Conservation (phyloP, 345 rosid species). For the Barbarea vulgaris region DNA sequence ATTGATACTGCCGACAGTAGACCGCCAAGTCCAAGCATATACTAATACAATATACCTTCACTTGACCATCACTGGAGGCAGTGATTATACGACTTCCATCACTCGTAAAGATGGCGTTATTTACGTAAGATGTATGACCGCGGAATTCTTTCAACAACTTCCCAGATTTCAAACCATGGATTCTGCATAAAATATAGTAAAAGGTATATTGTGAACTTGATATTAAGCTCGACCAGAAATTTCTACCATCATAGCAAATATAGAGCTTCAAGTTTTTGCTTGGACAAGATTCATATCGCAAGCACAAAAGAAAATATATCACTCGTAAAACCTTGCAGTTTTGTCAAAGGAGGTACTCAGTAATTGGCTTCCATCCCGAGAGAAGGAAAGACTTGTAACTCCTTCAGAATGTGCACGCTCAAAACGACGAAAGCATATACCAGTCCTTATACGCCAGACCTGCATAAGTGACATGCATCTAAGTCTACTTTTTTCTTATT, state of each 20-base stretch:
- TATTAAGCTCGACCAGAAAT: background rate
- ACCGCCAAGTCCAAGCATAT: background rate
- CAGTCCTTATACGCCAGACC: slow-evolving; percentile 98
- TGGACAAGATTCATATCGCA: background rate
- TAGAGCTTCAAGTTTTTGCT: slow-evolving; percentile 5
- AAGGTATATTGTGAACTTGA: background rate
- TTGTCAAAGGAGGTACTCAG: slow-evolving; percentile 92
- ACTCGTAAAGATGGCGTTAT: slow-evolving; percentile 88
- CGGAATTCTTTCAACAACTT: slow-evolving; percentile 94
- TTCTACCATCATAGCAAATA: background rate
- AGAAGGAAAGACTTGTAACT: slow-evolving; percentile 86
- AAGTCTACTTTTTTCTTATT: slow-evolving; percentile 14
- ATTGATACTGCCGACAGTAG: background rate
- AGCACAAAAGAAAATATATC: slow-evolving; percentile 7
- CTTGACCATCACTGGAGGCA: slow-evolving; percentile 82
- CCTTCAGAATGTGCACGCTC: slow-evolving; percentile 97
- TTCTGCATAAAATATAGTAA: slow-evolving; percentile 50
- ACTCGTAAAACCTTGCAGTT: slow-evolving; percentile 70
- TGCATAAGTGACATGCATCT: slow-evolving; percentile 39
- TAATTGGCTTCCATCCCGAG: slow-evolving; percentile 97
- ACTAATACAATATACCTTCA: slow-evolving; percentile 47
- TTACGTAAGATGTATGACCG: slow-evolving; percentile 75
- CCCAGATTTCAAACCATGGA: slow-evolving; percentile 97
- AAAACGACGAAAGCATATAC: slow-evolving; percentile 90
- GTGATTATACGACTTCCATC: slow-evolving; percentile 90